Base-by-base conservation (phyloP, 805 yeast genomes). In the Pichia phayaonensis region DNA sequence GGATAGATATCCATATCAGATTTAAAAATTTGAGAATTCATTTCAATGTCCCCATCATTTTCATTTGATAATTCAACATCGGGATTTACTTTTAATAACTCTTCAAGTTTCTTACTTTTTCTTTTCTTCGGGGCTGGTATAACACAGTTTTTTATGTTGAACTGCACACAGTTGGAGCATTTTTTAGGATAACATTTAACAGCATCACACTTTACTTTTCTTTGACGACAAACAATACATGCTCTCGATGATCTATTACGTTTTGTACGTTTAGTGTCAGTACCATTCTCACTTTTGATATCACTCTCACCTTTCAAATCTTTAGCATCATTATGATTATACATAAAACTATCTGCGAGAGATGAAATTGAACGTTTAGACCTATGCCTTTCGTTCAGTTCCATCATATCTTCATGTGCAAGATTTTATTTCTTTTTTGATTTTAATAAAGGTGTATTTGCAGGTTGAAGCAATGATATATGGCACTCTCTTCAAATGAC, bases 201-300 rank as follows among this genome's bases (percentile, higher is more conserved):
- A 13, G 84, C 86, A 60, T 83, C 88, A 67, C 95, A 86, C 36
- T 90, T 76, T n/a, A 86, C 94, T 59, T 86, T 86, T 36, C 94
- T 71, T 8, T 83, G 76, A 49, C 88, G 81, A 61, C 94, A 86
- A n/a, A 85, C 84, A 40, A 79, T 75, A 61, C 94, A 85, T 2
- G 90, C 92, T 44, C 87, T 67, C 10, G 85, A 40, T 10, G 45
- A 36, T 27, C 47, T 43, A 29, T 38, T 40, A 8, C 34, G 40
- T 24, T 47, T 47, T 21, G 40, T 16, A 13, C 29, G 27, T 44
- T 44, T 31, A 11, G 23, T 11, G 6, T 22, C 18, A 31, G 4
- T n/a, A 34, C 20, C n/a, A n/a, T 34, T n/a, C 8, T 34, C 38
- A n/a, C 11, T 34, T 34, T n/a, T 11, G n/a, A 16, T 11, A 7